A percentile compares a stretch with the other conserved stretches of the same genome.
Evolutionary conservation across 2,329 filamentous ascomycete species (phyloP).

Genomic region (Diaporthe velutina): DNA sequence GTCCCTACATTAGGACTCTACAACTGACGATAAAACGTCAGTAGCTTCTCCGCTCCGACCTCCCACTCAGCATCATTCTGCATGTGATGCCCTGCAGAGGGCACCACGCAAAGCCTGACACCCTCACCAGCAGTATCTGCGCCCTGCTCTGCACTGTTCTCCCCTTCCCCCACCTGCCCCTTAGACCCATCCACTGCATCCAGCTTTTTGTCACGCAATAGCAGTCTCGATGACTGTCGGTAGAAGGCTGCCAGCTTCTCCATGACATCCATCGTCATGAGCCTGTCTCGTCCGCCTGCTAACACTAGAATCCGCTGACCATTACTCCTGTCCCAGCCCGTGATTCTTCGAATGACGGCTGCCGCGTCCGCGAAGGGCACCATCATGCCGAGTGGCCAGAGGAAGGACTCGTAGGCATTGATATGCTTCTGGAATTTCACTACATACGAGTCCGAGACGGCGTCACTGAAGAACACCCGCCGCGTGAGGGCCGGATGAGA

Average conservation of each 20-base stretch:
- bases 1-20: background rate
- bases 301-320: constrained; percentile 54
- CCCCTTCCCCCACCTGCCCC: background rate
- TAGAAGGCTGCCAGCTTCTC: background rate
- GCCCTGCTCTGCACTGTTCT: background rate
- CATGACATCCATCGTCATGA: constrained; percentile 17
- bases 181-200: background rate
- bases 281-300: constrained; percentile 34
- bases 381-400: constrained; percentile 65
- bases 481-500: constrained; percentile 63
- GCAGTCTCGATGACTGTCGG: background rate
- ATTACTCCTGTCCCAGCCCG: constrained; percentile 41
- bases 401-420: constrained; percentile 64
- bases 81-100: constrained; percentile 63
- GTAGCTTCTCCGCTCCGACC: constrained; percentile 58
- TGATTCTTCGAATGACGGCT: constrained; percentile 55
- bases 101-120: constrained; percentile 57
- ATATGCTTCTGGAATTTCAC: constrained; percentile 57
- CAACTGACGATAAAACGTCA: background rate
- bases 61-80: constrained; percentile 66
- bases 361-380: constrained; percentile 55
- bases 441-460: constrained; percentile 55
- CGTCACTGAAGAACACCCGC: constrained; percentile 63
- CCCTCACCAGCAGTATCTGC: constrained; percentile 47
- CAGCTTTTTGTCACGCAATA: background rate